Evolutionary conservation across 176 grass and related monocot genomes (phyloP), one percentile per base, ranked within the genome.

Genomic region (Avena eriantha): DNA sequence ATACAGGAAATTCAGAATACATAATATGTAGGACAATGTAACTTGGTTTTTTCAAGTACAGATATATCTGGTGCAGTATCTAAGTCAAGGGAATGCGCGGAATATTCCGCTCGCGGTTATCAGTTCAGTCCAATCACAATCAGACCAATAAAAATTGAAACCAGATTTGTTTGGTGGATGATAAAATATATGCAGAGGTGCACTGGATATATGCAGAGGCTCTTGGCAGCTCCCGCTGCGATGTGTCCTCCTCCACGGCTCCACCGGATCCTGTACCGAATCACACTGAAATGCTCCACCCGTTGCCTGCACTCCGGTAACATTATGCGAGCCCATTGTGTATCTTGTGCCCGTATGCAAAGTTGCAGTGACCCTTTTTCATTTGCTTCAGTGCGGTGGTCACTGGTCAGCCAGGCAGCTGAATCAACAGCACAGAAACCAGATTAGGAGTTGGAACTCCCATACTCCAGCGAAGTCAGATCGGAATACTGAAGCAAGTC

Each of bases 61-160:
- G 0, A 34, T 34, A 8, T 67, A 67, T 33, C 29, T 9, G 5
- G 7, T 43, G 19, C 8, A 59, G 33, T 78, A 59, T 43, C 21
- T 24, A 10, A 10, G 3, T 43, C 21, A 41, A 23, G 35, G 3
- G 1, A 24, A 24, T 6, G 7, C 35, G 15, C 55, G 0, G 13
- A 43, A 43, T 24, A 16, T 60, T 79, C 3, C 7, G 54, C 19
- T 0, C 1, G 14, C 8, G 24, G 1, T 18, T 47, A 35, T 77
- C 73, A 7, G 10, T 35, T 31, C 75, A 53, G n/a, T 34, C 33
- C 81, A 72, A 63, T 61, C 71, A 75, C 81, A 79, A 74, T 60
- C 70, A 74, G 54, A 19, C 23, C 39, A 54, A 45, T 59, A 23
- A 58, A 57, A 76, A 17, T 31, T 31, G 24, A 33, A 76, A 31